Evolutionary conservation across 1,284 basidiomycete genomes (phyloP), one percentile per base, ranked within the genome.

Genomic region (Papiliotrema laurentii): DNA sequence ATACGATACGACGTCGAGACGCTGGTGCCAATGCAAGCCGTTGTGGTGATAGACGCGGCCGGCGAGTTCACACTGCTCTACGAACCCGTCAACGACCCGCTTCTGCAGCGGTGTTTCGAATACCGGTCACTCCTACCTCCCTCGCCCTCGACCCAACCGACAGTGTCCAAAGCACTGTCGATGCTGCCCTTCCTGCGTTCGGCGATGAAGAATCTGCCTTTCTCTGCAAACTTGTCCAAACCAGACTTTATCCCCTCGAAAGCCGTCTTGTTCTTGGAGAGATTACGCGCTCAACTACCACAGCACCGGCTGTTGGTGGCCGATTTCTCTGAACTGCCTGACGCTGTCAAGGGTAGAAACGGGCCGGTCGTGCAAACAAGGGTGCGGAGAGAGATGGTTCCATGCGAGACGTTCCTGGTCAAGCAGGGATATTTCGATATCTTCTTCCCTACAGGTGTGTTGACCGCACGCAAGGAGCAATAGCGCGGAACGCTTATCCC

Each of bases 371-470:
- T 98, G 22, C 96, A 99, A 76, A 98, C 96, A 18, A 82, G 91
- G 43, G 85, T 87, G 66, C 81, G 81, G 30, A 86, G 86, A 51
- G 80, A 80, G 42, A 94, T 90, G 72, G 84, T 97, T 4, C 87
- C 96, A 2, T 92, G 89, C 61, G 80, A 85, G 51, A 97, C 89
- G 16, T 82, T 97, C 54, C 81, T 94, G 59, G 96, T 98, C 50
- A 84, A 86, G 58, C 96, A 89, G 66, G 96, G 96, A 11, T 94
- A 84, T 75, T 99, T 99, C 72, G 96, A 99, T 74, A 98, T 98
- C 57, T 92, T 99, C 78, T 99, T 98, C 78, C 96, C 96, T 2
- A 98, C 94, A 6, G 78, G 69, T 70, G 30, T 52, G 66, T 54
- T 16, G 26, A 30, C 3, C 28, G 40, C 9, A 21, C 16, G 13